Percentiles rank a stretch among this genome's conserved stretches.
Conservation (phyloP, 2,329 filamentous ascomycete genomes). For the Apiospora phragmitis region DNA sequence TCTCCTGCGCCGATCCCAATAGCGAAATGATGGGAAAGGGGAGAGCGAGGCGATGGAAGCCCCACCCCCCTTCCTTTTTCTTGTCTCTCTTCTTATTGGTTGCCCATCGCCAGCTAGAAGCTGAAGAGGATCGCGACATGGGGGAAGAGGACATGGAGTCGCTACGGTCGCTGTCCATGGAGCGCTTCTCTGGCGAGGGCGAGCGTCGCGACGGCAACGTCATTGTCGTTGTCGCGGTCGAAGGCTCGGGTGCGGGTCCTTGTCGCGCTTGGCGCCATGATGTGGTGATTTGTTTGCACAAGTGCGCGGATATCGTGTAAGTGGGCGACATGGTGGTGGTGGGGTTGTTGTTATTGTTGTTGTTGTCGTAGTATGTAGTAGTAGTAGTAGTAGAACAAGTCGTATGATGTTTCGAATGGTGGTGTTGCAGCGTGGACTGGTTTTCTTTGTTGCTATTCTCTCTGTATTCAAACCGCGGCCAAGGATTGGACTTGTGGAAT, state of each 20-base stretch:
- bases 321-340: conserved; percentile 53
- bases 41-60: not conserved
- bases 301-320: conserved; percentile 61
- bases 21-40: not conserved
- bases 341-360: not conserved
- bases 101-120: conserved; percentile 34
- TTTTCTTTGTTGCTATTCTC: not conserved
- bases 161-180: conserved; percentile 48
- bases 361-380: not conserved
- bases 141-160: conserved; percentile 25
- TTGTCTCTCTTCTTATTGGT: conserved; percentile 19
- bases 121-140: conserved; percentile 33
- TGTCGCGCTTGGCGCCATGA: conserved; percentile 57
- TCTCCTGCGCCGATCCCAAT: not conserved
- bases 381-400: not conserved
- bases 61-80: not conserved
- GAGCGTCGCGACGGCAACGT: conserved; percentile 33
- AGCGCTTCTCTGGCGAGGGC: conserved; percentile 45
- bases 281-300: conserved; percentile 60
- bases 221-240: conserved; percentile 23
- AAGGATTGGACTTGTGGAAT: not conserved
- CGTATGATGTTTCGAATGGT: not conserved
- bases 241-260: conserved; percentile 34
- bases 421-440: not conserved
- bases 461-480: not conserved